phyloP scores from a whole-genome alignment of 257 asterid species.

The Voacanga thouarsii region DNA sequence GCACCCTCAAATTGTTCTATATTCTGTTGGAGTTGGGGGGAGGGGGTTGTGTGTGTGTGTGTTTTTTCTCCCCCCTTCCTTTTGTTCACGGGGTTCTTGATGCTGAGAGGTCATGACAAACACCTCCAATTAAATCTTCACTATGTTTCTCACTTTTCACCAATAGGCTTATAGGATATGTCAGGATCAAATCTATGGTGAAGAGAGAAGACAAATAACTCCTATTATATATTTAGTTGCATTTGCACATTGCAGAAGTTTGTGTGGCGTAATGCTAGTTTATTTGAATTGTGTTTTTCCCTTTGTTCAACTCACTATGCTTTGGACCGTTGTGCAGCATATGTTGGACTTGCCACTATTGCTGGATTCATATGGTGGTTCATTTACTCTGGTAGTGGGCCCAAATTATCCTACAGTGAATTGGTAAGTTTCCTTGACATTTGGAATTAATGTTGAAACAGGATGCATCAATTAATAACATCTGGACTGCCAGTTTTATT shows the following conservation, averaged over 20 bases:
- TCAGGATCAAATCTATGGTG: background rate
- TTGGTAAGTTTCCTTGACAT: slow-evolving; percentile 50
- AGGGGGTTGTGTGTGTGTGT: too few species aligned
- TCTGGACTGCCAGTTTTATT: background rate
- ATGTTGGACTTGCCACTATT: slow-evolving; percentile 96
- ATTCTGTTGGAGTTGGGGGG: background rate
- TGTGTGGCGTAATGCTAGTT: background rate
- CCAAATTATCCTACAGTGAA: slow-evolving; percentile 74
- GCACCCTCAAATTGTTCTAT: background rate
- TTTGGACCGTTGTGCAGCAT: slow-evolving; percentile 55
- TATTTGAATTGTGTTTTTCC: background rate
- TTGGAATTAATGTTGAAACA: background rate
- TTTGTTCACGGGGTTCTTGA: background rate
- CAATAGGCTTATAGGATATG: background rate
- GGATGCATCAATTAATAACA: background rate
- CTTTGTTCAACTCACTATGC: slow-evolving; percentile 15
- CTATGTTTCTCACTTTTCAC: background rate
- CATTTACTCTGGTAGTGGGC: slow-evolving; percentile 78
- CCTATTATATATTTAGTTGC: background rate
- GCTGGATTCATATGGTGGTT: slow-evolving; percentile 99
- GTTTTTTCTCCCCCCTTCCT: too few species aligned
- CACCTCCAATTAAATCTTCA: background rate
- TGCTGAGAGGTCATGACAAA: background rate
- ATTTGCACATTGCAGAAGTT: background rate
- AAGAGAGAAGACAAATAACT: background rate